Evolutionary conservation across 495 filamentous ascomycete species (phyloP).

Genomic region (Pseudevernia furfuracea): DNA sequence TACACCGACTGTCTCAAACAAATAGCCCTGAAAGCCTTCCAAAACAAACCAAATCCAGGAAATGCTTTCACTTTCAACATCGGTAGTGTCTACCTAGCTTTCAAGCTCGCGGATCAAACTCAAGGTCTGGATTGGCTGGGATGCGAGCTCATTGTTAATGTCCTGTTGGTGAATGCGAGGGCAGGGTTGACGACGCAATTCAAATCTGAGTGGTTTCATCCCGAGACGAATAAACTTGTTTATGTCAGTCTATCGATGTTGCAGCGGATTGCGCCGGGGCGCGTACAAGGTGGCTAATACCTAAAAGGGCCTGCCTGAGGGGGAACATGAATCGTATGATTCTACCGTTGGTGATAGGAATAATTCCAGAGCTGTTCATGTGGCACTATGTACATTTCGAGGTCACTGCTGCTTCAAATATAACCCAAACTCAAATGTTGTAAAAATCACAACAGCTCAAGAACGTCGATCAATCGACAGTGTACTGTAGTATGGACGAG

Average conservation of each 20-base stretch:
- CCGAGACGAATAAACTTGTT: background rate
- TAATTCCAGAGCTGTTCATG: too few relatives aligned
- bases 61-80: background rate
- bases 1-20: background rate
- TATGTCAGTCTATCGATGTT: background rate
- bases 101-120: background rate
- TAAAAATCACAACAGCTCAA: too few relatives aligned
- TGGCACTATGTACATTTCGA: too few relatives aligned
- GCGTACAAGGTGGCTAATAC: background rate
- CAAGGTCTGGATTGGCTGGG: background rate
- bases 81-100: background rate
- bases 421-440: too few relatives aligned
- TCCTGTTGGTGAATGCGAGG: background rate
- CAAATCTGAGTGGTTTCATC: background rate
- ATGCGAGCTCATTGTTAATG: background rate
- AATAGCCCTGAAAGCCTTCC: too few relatives aligned
- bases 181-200: background rate
- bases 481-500: too few relatives aligned
- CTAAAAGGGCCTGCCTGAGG: too few relatives aligned
- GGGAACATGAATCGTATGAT: too few relatives aligned
- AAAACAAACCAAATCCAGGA: too few relatives aligned
- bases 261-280: background rate
- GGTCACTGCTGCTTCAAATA: too few relatives aligned
- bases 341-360: too few relatives aligned
- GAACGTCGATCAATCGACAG: too few relatives aligned